Base-by-base conservation (phyloP, 2,329 filamentous ascomycete genomes). In the Clonostachys sp. region DNA sequence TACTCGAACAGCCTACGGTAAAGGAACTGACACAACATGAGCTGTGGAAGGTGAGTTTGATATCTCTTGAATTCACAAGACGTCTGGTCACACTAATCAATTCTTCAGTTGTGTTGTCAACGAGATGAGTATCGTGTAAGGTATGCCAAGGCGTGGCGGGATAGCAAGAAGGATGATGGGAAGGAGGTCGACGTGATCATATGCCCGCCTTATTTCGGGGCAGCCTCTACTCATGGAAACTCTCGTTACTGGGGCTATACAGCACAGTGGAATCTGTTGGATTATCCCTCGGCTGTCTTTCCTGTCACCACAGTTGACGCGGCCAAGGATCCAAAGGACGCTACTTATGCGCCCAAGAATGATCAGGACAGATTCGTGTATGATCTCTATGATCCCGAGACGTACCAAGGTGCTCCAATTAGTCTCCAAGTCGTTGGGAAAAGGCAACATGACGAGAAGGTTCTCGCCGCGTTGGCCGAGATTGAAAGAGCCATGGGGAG, bases 201-300 rank as follows among this genome's bases (percentile, higher is more conserved):
- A 1, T 82, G 77, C 47, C 84, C 83, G 0, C 76, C 71, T 0
- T 77, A 75, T 0, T 78, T 80, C 2, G n/a, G 77, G 72, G 63
- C 76, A 51, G 71, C 62, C 55, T 48, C 65, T 50, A 51, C 81
- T 51, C 61, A 80, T 52, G 63, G 64, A 5, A 54, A 61, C 10
- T 63, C 59, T 5, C 59, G 61, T 56, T 85, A 59, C 69, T 88
- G 83, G 82, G 75, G 75, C 2, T 89, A 88, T 54, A 86, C 82
- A 0, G 67, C 75, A 1, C 76, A 83, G 51, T 88, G 83, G 82
- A 89, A 88, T 57, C 55, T 87, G 40, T 72, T 88, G 2, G 83
- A 89, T 59, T 86, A 86, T 59, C 81, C 84, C 1, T 75, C 72
- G 10, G 61, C 78, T 3, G 72, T 81, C 0, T 85, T 88, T 57